These are phyloP conservation scores for Ministeria vibrans DNA, from an alignment of 78 protist genomes.

Conservation along the genomic window DNA sequence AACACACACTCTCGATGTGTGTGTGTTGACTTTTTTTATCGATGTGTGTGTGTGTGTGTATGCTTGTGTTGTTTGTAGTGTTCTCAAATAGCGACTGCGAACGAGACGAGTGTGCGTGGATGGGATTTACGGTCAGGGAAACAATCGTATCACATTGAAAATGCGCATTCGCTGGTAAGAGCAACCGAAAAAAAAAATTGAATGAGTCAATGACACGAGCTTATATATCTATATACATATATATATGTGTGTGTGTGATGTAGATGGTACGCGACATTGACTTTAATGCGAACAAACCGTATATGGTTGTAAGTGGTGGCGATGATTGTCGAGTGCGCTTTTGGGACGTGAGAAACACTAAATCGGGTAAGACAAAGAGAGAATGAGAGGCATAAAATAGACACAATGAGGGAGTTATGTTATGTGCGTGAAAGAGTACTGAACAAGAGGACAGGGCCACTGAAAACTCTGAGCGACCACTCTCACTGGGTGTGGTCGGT, in stretches of 20 bases:
- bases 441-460: background rate
- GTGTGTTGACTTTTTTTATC: background rate
- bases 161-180: background rate
- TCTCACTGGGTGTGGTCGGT: slow-evolving; percentile 40
- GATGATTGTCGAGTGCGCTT: slow-evolving; percentile 42
- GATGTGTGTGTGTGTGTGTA: too few relatives aligned
- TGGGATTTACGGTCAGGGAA: slow-evolving; percentile 14
- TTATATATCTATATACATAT: background rate
- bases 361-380: too few relatives aligned
- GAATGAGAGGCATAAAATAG: too few relatives aligned
- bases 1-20: background rate
- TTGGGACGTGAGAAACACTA: slow-evolving; percentile 44
- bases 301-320: slow-evolving; percentile 31
- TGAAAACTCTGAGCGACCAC: slow-evolving; percentile 16
- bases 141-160: background rate
- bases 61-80: too few relatives aligned
- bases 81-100: background rate
- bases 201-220: background rate
- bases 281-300: slow-evolving; percentile 41
- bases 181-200: too few relatives aligned
- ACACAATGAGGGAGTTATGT: too few relatives aligned
- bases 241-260: too few relatives aligned
- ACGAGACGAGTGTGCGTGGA: background rate
- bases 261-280: slow-evolving; percentile 5
- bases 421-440: too few relatives aligned